Evolutionary conservation across 257 asterid genomes (phyloP).

Genomic region (Rauvolfia tetraphylla): DNA sequence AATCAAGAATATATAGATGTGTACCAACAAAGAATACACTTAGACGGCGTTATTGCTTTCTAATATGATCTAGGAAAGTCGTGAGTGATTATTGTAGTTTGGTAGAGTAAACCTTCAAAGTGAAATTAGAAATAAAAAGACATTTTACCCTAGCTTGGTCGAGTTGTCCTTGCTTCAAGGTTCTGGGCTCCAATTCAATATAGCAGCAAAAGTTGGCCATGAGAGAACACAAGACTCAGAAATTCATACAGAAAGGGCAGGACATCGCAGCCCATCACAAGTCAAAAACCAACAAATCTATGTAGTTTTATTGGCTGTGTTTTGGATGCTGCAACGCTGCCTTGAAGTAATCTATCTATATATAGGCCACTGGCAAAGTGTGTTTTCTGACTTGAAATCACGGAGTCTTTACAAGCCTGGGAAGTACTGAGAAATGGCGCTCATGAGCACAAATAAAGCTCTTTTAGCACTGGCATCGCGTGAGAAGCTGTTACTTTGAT

Average conservation of each 20-base stretch:
- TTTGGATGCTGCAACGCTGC: no score
- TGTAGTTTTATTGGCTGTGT: neutral
- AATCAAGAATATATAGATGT: neutral
- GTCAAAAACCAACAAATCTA: neutral
- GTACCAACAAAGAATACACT: no score
- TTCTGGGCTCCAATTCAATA: conserved; percentile 75
- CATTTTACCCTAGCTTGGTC: conserved; percentile 39
- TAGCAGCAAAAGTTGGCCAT: conserved; percentile 72
- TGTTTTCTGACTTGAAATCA: conserved; percentile 29
- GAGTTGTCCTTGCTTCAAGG: conserved; percentile 58
- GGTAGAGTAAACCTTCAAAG: neutral
- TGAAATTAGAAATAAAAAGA: no score
- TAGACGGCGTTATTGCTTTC: no score
- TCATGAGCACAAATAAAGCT: conserved; percentile 7
- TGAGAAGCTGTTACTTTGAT: conserved; percentile 14
- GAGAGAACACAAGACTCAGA: conserved; percentile 13
- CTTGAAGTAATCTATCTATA: neutral
- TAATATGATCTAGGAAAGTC: no score
- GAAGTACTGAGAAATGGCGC: conserved; percentile 24
- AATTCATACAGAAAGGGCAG: neutral
- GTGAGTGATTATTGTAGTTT: no score
- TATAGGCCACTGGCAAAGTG: neutral
- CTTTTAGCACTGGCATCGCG: conserved; percentile 14
- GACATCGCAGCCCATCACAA: conserved; percentile 19
- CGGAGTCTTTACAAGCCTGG: conserved; percentile 34